Conservation (phyloP, 495 filamentous ascomycete genomes). For the Thermochaetoides thermophila region DNA sequence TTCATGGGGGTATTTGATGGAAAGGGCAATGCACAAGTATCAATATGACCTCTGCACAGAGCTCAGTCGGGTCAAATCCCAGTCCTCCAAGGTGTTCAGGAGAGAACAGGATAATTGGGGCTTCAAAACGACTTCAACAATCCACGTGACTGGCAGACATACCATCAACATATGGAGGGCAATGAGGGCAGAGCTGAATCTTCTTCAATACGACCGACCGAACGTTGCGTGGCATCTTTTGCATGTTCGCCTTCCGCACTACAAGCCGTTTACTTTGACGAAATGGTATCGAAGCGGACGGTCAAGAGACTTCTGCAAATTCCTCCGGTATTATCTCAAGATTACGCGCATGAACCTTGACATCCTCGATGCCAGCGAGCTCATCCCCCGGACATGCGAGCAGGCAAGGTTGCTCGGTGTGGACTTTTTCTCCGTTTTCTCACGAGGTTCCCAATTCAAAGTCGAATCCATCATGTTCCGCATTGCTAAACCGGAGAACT, state of each 20-base stretch:
- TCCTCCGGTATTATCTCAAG: slow-evolving; percentile 62
- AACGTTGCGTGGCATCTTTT: slow-evolving; percentile 90
- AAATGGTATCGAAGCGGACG: slow-evolving; percentile 59
- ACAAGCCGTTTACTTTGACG: slow-evolving; percentile 62
- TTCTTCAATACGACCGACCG: slow-evolving; percentile 91
- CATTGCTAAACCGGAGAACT: slow-evolving; percentile 94
- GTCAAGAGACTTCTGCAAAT: slow-evolving; percentile 53
- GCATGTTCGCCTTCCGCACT: slow-evolving; percentile 84
- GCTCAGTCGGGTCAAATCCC: slow-evolving; percentile 71
- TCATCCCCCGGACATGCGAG: slow-evolving; percentile 81
- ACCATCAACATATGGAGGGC: slow-evolving; percentile 97
- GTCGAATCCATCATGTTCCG: slow-evolving; percentile 98
- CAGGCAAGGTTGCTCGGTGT: slow-evolving; percentile 87
- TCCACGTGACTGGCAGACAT: slow-evolving; percentile 79
- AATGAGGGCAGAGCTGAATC: slow-evolving; percentile 78
- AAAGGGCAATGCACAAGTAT: slow-evolving; percentile 72
- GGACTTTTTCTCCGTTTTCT: slow-evolving; percentile 91
- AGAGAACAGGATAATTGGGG: slow-evolving; percentile 85
- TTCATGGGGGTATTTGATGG: slow-evolving; percentile 92
- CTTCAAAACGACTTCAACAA: slow-evolving; percentile 76
- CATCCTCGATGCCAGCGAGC: slow-evolving; percentile 80
- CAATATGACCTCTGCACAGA: slow-evolving; percentile 85
- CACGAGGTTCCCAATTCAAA: slow-evolving; percentile 90
- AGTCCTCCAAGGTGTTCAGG: slow-evolving; percentile 67
- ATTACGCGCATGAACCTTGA: slow-evolving; percentile 75